Percentiles rank a stretch among this genome's conserved stretches.
These are phyloP conservation scores for Ogataea ramenticola DNA, from an alignment of 805 yeast species.

Conservation along the genomic window DNA sequence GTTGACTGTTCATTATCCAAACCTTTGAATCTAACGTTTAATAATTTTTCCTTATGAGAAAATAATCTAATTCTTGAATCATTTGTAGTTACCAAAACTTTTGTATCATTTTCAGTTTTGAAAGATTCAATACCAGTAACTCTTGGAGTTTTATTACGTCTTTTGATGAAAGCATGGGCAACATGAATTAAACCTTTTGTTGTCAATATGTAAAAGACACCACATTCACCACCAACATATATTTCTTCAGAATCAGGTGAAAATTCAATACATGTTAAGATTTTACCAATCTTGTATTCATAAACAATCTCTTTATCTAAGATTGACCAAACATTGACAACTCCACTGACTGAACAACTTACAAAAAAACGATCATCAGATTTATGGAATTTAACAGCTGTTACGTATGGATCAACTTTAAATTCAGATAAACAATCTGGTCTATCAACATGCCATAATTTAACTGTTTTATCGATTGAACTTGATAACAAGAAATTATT, in stretches of 20 bases:
- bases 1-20: slow-evolving; percentile 64
- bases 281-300: slow-evolving; percentile 51
- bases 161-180: slow-evolving; percentile 38
- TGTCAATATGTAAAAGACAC: slow-evolving; percentile 52
- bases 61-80: slow-evolving; percentile 73
- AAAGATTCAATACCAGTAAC: slow-evolving; percentile 70
- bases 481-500: slow-evolving; percentile 75
- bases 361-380: slow-evolving; percentile 80
- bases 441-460: slow-evolving; percentile 79
- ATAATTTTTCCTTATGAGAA: slow-evolving; percentile 41
- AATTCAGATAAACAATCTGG: slow-evolving; percentile 55
- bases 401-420: slow-evolving; percentile 73
- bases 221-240: slow-evolving; percentile 75
- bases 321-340: slow-evolving; percentile 77
- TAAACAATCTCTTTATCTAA: slow-evolving; percentile 61
- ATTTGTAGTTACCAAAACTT: slow-evolving; percentile 61
- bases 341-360: slow-evolving; percentile 74
- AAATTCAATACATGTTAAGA: slow-evolving; percentile 70
- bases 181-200: slow-evolving; percentile 53
- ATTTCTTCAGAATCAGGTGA: slow-evolving; percentile 57
- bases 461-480: slow-evolving; percentile 79
- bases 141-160: slow-evolving; percentile 39
- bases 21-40: slow-evolving; percentile 71
- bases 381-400: slow-evolving; percentile 75
- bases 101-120: slow-evolving; percentile 12